These are phyloP conservation scores for Gamsiella multidivaricata DNA, from an alignment of 192 early-diverging fungal genomes.

Conservation along the genomic window DNA sequence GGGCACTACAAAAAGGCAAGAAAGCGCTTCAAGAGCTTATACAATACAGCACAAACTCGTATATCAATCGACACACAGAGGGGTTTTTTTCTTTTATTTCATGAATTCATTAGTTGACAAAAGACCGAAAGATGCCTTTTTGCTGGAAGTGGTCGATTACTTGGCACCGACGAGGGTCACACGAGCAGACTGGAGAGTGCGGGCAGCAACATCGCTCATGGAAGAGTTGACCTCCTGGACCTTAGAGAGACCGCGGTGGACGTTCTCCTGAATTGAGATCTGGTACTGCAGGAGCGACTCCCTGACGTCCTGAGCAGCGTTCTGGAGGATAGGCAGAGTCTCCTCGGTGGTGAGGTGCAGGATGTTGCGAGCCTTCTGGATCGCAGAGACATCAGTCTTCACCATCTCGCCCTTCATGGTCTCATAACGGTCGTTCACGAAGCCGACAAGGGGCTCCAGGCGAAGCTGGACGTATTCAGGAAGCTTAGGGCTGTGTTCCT, in stretches of 20 bases:
- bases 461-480: slow-evolving; percentile 59
- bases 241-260: slow-evolving; percentile 37
- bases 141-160: slow-evolving; percentile 23
- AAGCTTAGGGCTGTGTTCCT: slow-evolving; percentile 56
- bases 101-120: too few relatives aligned
- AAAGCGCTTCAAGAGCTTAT: too few relatives aligned
- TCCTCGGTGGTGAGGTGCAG: slow-evolving; percentile 62
- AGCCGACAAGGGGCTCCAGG: slow-evolving; percentile 58
- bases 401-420: slow-evolving; percentile 58
- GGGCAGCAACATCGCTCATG: slow-evolving; percentile 35
- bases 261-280: slow-evolving; percentile 44
- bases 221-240: slow-evolving; percentile 54
- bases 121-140: not conserved
- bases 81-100: too few relatives aligned
- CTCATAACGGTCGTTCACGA: slow-evolving; percentile 62
- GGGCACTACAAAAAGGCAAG: too few relatives aligned
- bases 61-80: too few relatives aligned
- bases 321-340: slow-evolving; percentile 60
- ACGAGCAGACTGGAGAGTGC: slow-evolving; percentile 40
- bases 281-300: slow-evolving; percentile 53
- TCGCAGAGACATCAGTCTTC: slow-evolving; percentile 56
- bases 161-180: slow-evolving; percentile 42
- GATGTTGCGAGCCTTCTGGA: slow-evolving; percentile 68
- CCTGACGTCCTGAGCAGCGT: slow-evolving; percentile 57
- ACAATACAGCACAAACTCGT: too few relatives aligned